These are phyloP conservation scores for Trypanosoma theileri DNA, from an alignment of 208 protist species.

Conservation along the genomic window DNA sequence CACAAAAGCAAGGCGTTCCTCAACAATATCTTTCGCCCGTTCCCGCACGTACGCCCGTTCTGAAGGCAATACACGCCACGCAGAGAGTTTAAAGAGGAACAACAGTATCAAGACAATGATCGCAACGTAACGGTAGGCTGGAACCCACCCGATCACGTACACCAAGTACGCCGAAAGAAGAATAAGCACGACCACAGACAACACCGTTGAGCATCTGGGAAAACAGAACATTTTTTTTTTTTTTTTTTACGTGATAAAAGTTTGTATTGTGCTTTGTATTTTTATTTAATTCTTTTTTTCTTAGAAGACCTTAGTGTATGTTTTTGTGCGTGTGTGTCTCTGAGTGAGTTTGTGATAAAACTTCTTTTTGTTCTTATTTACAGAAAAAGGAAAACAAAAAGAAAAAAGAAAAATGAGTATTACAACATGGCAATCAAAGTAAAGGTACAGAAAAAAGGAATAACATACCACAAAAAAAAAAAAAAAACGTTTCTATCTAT, in stretches of 20 bases:
- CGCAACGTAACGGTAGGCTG: slow-evolving; percentile 39
- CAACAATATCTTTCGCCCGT: slow-evolving; percentile 14
- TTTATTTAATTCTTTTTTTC: neutral
- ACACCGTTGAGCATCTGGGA: slow-evolving; percentile 12
- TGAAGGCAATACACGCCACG: slow-evolving; percentile 42
- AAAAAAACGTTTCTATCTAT: too few species aligned
- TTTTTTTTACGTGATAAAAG: neutral
- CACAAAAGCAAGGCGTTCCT: slow-evolving; percentile 15
- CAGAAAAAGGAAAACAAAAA: too few species aligned
- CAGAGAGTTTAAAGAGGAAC: slow-evolving; percentile 19
- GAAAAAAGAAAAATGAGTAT: too few species aligned
- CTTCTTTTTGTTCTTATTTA: too few species aligned
- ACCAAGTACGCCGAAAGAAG: slow-evolving; percentile 27
- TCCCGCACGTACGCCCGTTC: slow-evolving; percentile 27
- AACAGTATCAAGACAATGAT: slow-evolving; percentile 38
- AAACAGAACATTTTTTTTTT: slow-evolving; percentile 7
- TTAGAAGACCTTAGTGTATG: too few species aligned
- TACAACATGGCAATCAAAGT: too few species aligned
- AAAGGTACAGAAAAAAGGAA: too few species aligned
- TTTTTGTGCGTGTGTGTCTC: too few species aligned
- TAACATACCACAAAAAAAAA: too few species aligned
- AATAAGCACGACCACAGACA: slow-evolving; percentile 17
- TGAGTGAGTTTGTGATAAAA: too few species aligned
- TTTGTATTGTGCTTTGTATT: neutral
- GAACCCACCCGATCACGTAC: slow-evolving; percentile 37